These are phyloP conservation scores for Mycocentrospora acerina DNA, from an alignment of 2,329 filamentous ascomycete genomes.

Conservation along the genomic window DNA sequence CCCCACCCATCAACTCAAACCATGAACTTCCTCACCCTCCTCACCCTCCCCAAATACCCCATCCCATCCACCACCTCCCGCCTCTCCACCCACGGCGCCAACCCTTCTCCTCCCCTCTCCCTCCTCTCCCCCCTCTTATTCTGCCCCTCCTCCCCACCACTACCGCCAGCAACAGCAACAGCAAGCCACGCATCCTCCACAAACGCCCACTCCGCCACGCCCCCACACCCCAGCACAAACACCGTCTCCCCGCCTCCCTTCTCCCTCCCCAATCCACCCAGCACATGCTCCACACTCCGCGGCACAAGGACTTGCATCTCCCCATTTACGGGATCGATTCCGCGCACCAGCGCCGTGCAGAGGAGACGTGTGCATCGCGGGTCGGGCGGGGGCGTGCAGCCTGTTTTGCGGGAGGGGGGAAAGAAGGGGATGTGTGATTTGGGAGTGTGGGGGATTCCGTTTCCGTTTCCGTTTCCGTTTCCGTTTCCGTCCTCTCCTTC, in stretches of 20 bases:
- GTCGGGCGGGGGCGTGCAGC: slow-evolving; percentile 53
- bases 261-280: slow-evolving; percentile 24
- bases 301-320: slow-evolving; percentile 68
- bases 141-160: slow-evolving; percentile 6
- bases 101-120: slow-evolving; percentile 2
- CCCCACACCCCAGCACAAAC: slow-evolving; percentile 34
- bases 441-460: slow-evolving; percentile 43
- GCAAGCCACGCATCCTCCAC: slow-evolving; percentile 35
- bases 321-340: slow-evolving; percentile 59
- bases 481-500: too few species aligned
- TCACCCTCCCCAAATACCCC: slow-evolving; percentile 32
- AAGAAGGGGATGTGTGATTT: slow-evolving; percentile 65
- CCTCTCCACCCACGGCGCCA: slow-evolving; percentile 26
- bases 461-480: too few species aligned
- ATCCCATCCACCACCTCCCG: slow-evolving; percentile 22
- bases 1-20: neutral
- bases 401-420: slow-evolving; percentile 47
- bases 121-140: slow-evolving; percentile 9
- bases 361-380: slow-evolving; percentile 61
- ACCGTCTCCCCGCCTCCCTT: slow-evolving; percentile 31
- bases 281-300: slow-evolving; percentile 38
- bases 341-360: slow-evolving; percentile 69
- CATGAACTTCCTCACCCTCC: slow-evolving; percentile 35
- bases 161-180: too few species aligned
- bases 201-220: slow-evolving; percentile 38